Evolutionary conservation across 2,329 filamentous ascomycete genomes (phyloP), one percentile per base, ranked within the genome.

Genomic region (Tolypocladium guangdongense): DNA sequence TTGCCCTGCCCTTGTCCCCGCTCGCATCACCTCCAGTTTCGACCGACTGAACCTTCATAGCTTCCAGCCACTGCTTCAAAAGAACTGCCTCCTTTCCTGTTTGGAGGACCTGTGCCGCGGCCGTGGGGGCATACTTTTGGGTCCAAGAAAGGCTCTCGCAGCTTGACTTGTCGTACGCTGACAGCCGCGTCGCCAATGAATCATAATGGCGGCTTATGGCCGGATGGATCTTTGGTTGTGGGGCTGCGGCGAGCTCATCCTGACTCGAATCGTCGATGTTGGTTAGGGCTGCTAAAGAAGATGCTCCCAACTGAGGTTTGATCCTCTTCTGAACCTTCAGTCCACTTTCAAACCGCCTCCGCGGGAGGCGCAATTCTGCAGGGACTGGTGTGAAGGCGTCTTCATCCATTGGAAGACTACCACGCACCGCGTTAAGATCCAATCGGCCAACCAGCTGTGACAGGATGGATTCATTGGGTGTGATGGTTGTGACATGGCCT

Each of bases 101-200:
- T 62, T 96, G 91, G 12, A 99, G 74, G 1, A 97, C 84, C 54
- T 92, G 83, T 4, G 74, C 73, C 2, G 89, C 83, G 37, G 71
- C 74, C 30, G 68, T 70, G 0, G 93, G 93, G 0, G 87, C 82
- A 69, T 97, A 96, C 63, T 97, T 96, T 41, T 92, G 85, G 2
- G 77, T 68, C 93, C 93, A 99, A 10, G 82, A 70, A 32, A 78
- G 70, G 2, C 74, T 75, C 63, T 97, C 92, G 60, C 87, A 95
- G 50, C 78, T 78, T 10, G 84, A 87, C 57, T 73, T 79, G 65
- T 99, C 93, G 62, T 91, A 96, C 0, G 91, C 84, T 5, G 88
- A 91, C 14, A 91, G 74, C 0, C 76, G 76, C 1, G 74, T 76
- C 46, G 75, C 70, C 35, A 96, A 75, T 0, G 76, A 74, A 3